Conservation (phyloP, 371 early-diverging fungal genomes). For the Mucor piriformis region DNA sequence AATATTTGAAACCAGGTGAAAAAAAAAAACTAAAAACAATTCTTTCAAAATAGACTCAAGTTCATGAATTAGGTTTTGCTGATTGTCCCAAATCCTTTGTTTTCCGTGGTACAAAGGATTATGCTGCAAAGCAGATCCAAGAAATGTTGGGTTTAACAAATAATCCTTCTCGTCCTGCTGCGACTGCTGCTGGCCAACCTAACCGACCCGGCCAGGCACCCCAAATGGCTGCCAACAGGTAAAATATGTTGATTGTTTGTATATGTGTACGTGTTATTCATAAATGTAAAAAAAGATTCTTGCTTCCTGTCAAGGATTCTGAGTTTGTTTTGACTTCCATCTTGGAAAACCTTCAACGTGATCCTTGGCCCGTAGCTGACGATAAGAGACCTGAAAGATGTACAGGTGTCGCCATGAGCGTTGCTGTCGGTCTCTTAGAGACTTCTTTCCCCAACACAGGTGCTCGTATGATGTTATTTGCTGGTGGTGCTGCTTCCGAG, state of each 20-base stretch:
- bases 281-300: slow-evolving; percentile 72
- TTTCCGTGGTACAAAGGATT: slow-evolving; percentile 98
- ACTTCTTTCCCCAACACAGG: slow-evolving; percentile 93
- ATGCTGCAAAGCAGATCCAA: slow-evolving; percentile 92
- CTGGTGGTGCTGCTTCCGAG: slow-evolving; percentile 98
- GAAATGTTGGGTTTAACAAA: slow-evolving; percentile 90
- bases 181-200: slow-evolving; percentile 43
- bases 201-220: slow-evolving; percentile 65
- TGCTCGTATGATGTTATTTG: slow-evolving; percentile 96
- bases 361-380: slow-evolving; percentile 97
- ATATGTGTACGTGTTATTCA: too few relatives aligned
- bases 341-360: slow-evolving; percentile 94
- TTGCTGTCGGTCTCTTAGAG: slow-evolving; percentile 96
- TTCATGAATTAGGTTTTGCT: slow-evolving; percentile 93
- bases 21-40: neutral
- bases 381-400: slow-evolving; percentile 96
- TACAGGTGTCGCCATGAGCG: slow-evolving; percentile 97
- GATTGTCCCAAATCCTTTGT: slow-evolving; percentile 98
- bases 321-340: slow-evolving; percentile 95
- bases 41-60: slow-evolving; percentile 71
- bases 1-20: too few relatives aligned
- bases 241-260: too few relatives aligned
- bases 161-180: slow-evolving; percentile 53
- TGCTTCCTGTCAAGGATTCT: slow-evolving; percentile 92
- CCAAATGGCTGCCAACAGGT: slow-evolving; percentile 54